Base-by-base conservation (phyloP, 495 filamentous ascomycete genomes). In the Tuber umbilicatum region DNA sequence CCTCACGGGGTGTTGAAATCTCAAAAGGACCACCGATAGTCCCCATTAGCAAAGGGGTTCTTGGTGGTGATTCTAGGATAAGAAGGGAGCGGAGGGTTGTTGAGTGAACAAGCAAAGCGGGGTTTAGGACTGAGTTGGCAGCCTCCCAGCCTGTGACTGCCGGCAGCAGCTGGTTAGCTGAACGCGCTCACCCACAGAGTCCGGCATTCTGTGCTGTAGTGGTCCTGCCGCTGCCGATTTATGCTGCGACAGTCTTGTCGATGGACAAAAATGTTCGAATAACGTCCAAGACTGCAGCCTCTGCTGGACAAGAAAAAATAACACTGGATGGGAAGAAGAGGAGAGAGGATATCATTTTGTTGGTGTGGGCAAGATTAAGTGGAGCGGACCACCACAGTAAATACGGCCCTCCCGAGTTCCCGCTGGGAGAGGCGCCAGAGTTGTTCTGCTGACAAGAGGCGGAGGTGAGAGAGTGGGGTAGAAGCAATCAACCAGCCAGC, bases 401-500 rank as follows among this genome's bases (percentile, higher is more conserved):
- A 47, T 78, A 74, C 69, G 76, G 38, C 60, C 43, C 31, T 78
- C 76, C 73, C 70, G 73, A 68, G 39, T 69, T 64, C 55, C 55
- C 55, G 55, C 55, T 64, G 31, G 71, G 69, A 74, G 76, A 71
- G 41, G 74, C 60, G 73, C 39, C 14, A 21, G 41, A 71, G 73
- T 71, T 50, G 68, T 69, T 75, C 68, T 77, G 74, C 73, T 77
- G 76, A 73, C 71, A 77, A 71, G 74, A 39, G 73, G 72, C 41
- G 67, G 35, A 73, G 75, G 74, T 70, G 69, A 74, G 78, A 70
- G 72, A 70, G 77, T 79, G 77, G 76, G 77, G 77, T 79, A 78
- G 69, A 37, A 64, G 55, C 55, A 35, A 64, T 35, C 55, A 64
- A 35, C 55, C 27, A 64, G 55, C 55, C 55, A 64, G 55, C 55